Evolutionary conservation across 2,329 filamentous ascomycete species (phyloP).

Genomic region (Colletotrichum sp.): DNA sequence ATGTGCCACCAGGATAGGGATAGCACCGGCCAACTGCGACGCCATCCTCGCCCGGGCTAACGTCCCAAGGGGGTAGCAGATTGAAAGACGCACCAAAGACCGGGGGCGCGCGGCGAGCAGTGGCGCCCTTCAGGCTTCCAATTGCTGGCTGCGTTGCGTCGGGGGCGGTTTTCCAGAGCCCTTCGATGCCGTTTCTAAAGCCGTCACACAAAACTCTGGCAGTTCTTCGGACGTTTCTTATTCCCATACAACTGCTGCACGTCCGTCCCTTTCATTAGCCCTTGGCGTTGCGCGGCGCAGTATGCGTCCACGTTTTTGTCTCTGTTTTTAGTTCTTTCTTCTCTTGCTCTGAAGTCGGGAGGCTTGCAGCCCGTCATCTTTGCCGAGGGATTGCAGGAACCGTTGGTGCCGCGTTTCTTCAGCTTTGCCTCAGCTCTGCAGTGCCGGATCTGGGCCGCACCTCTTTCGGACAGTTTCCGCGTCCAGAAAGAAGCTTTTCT

Average conservation of each 20-base stretch:
- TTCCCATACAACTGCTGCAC: background rate
- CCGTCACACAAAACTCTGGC: slow-evolving; percentile 8
- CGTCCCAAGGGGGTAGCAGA: slow-evolving; percentile 5
- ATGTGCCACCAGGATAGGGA: slow-evolving; percentile 22
- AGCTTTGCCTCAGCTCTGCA: slow-evolving; percentile 9
- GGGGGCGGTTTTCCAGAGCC: slow-evolving; percentile 5
- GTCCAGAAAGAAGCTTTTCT: background rate
- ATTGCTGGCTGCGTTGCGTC: background rate
- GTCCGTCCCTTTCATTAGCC: background rate
- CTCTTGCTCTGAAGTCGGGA: background rate
- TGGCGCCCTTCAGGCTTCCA: background rate
- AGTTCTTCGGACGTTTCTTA: slow-evolving; percentile 5
- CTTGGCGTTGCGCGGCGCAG: background rate
- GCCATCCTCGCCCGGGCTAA: background rate
- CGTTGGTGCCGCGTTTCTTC: background rate
- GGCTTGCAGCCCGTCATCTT: background rate
- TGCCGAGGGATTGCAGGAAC: background rate
- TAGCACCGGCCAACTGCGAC: slow-evolving; percentile 15
- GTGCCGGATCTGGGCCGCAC: background rate
- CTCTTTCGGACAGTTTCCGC: slow-evolving; percentile 11
- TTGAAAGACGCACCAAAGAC: background rate
- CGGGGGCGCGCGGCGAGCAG: background rate
- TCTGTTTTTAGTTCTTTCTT: background rate
- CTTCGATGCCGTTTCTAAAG: slow-evolving; percentile 7
- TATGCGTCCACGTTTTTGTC: background rate